Conservation (phyloP, 805 yeast species). For the Grigorovia humatica region DNA sequence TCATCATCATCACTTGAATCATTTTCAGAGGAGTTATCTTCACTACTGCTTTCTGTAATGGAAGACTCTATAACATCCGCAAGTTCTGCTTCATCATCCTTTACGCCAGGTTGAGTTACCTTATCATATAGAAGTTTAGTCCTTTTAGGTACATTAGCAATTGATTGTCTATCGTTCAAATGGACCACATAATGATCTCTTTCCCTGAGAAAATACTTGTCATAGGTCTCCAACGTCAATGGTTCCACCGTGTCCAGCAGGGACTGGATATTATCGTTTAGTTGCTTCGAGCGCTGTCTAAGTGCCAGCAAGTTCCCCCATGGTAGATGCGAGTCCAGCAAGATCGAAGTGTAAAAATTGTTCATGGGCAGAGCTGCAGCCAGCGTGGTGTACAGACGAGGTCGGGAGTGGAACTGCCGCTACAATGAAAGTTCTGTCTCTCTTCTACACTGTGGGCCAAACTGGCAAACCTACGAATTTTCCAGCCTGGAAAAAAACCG, state of each 20-base stretch:
- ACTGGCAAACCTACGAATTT: too few species aligned
- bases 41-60: neutral
- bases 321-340: neutral
- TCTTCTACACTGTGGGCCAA: too few species aligned
- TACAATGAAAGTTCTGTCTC: neutral
- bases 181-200: neutral
- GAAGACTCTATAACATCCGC: neutral
- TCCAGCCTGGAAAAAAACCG: neutral
- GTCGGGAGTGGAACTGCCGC: neutral
- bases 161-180: neutral
- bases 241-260: neutral
- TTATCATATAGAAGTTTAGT: neutral
- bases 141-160: neutral
- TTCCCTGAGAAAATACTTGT: neutral
- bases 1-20: neutral
- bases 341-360: neutral
- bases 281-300: neutral
- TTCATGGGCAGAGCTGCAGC: neutral
- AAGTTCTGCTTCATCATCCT: neutral
- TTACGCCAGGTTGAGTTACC: neutral
- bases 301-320: neutral
- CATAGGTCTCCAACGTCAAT: slow-evolving; percentile 1
- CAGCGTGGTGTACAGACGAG: neutral
- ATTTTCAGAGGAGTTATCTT: neutral
- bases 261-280: neutral